Evolutionary conservation across 371 early-diverging fungal genomes (phyloP), one percentile per base, ranked within the genome.

Genomic region (Syncephalastrum sp.): DNA sequence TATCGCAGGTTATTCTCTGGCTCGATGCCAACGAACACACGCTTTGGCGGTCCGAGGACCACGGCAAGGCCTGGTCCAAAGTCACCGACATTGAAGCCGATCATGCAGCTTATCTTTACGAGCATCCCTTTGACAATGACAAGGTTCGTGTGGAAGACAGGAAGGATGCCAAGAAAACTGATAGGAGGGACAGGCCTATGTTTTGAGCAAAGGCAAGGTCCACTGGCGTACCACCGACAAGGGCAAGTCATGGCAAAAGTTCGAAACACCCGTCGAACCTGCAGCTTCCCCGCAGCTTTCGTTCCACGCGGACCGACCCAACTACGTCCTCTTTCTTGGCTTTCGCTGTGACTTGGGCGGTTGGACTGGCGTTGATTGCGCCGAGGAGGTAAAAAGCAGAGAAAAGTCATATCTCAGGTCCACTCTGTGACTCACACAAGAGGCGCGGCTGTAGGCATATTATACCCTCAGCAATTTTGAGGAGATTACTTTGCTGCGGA

Each of bases 401-500:
- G 46, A 24, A 46, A 21, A 17, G 17, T 10, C 12, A 10, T 2
- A 12, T 5, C 8, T 8, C 12, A 5, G n/a, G 38, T 33, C 10
- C 38, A 33, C 8, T 3, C 38, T 33, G 38, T 33, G 38, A 12
- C 38, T 33, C 38, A 33, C 12, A 33, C 38, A 33, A 33, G 10
- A 33, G 29, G 7, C 38, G 8, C 38, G 10, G 7, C 0, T 12
- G 29, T 57, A 89, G 85, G 72, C 84, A 5, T 87, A 72, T 57
- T 88, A 86, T 67, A 89, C 91, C 16, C 67, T 61, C 42, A 84
- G 90, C 61, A 83, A 79, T 47, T 90, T 91, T 67, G 73, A 71
- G 7, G 68, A 84, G 14, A 27, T 72, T 3, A 75, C 73, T 4
- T 54, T 69, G 29, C 70, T 92, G 21, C 72, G 87, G 17, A 54